Base-by-base conservation (phyloP, 83 land plant species). In the Diphasiastrum complanatum region DNA sequence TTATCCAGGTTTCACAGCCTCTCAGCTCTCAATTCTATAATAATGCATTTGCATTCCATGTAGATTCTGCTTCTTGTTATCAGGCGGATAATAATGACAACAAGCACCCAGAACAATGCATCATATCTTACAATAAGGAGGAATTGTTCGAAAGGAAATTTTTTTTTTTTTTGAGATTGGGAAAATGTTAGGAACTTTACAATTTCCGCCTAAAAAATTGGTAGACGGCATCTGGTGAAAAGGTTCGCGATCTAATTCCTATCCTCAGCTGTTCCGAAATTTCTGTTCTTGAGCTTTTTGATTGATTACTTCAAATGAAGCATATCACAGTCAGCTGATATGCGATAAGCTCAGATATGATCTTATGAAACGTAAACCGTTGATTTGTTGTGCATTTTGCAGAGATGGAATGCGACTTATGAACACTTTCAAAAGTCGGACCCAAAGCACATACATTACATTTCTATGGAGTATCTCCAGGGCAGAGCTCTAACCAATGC, bases 371-470 rank as follows among this genome's bases (percentile, higher is more conserved):
- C 38, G 6, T 55, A 10, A 55, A 31, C 18, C 5, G 37, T 4
- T 55, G 12, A 5, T 31, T 22, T 3, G 16, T 14, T 40, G 54
- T 37, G 18, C 22, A 33, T 60, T 57, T 24, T 76, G 77, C 77
- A 90, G 96, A 73, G 86, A 72, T 90, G 96, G 96, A 90, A 83
- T 51, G 86, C 86, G 53, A 90, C 96, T 0, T 90, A 83, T 65
- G 20, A 34, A 19, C 92, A 83, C 61, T 90, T 72, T 56, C 88
- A 90, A 72, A 81, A 74, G 41, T 72, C 47, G 32, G 75, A 86
- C 66, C 96, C 92, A 6, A 90, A 90, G 75, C 96, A 90, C 58
- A 83, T 88, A 37, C 83, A 86, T 68, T 86, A 90, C 70, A 56
- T 90, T 10, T 90, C 96, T 18, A 90, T 90, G 96, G 95, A 85